Evolutionary conservation across 768 basidiomycete species (phyloP).

Genomic region (Hygrophoropsis aurantiaca): DNA sequence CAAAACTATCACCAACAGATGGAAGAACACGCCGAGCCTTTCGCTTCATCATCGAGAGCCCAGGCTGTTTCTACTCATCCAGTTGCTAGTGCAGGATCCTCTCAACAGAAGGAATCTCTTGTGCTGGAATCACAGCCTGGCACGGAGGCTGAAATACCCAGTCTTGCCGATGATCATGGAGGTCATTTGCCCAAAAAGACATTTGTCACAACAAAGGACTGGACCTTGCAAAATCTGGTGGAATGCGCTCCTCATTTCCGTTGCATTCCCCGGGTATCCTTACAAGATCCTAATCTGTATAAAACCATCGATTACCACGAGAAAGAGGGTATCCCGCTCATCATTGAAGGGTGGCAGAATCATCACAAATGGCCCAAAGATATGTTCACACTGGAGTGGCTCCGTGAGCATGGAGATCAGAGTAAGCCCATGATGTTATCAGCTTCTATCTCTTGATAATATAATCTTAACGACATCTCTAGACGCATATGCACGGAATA

Average conservation of each 20-base stretch:
- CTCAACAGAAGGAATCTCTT: no score
- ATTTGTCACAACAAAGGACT: slow-evolving; percentile 43
- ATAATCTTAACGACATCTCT: slow-evolving; percentile 9
- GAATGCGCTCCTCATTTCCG: slow-evolving; percentile 40
- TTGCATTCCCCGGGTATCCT: slow-evolving; percentile 36
- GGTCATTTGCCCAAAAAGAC: slow-evolving; percentile 4
- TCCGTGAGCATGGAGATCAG: slow-evolving; percentile 36
- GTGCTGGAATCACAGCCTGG: not conserved
- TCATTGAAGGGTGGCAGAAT: slow-evolving; percentile 62
- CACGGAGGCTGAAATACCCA: slow-evolving; percentile 2
- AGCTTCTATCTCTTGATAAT: slow-evolving; percentile 4
- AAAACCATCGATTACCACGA: slow-evolving; percentile 47
- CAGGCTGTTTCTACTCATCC: no score
- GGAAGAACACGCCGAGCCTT: no score
- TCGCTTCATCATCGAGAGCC: no score
- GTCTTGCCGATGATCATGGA: slow-evolving; percentile 8
- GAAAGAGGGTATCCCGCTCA: slow-evolving; percentile 52
- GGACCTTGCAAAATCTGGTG: slow-evolving; percentile 49
- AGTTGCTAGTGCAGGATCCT: no score
- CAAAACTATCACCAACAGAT: no score
- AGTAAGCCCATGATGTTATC: slow-evolving; percentile 16
- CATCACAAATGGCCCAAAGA: slow-evolving; percentile 52
- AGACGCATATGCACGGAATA: slow-evolving; percentile 66
- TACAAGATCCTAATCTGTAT: slow-evolving; percentile 25
- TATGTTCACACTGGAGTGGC: slow-evolving; percentile 57